A percentile compares a stretch with the other conserved stretches of the same genome.
These are phyloP conservation scores for Sporothrix dimorphospora DNA, from an alignment of 2,329 filamentous ascomycete species.

Conservation along the genomic window DNA sequence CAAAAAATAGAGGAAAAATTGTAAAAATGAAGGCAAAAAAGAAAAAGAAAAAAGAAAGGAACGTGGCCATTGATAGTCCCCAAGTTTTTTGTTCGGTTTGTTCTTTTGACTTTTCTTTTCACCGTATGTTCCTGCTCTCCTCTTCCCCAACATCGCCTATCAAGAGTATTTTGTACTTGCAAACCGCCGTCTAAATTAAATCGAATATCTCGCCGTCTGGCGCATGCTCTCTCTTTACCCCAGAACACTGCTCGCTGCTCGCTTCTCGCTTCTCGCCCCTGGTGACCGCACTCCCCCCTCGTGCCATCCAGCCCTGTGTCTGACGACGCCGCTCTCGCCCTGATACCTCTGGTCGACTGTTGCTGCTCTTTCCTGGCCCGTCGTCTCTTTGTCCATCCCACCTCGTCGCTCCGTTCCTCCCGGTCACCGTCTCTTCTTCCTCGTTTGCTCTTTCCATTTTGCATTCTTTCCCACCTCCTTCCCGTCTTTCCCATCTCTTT, in stretches of 20 bases:
- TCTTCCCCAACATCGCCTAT: background rate
- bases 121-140: background rate
- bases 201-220: background rate
- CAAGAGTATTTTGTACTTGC: background rate
- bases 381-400: background rate
- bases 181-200: background rate
- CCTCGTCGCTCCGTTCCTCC: background rate
- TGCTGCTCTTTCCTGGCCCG: background rate
- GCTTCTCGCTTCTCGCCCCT: background rate
- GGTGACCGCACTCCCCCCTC: slow-evolving; percentile 21
- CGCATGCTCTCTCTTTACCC: background rate
- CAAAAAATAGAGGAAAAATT: background rate
- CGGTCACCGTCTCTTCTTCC: background rate
- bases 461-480: background rate
- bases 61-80: background rate
- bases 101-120: background rate
- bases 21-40: background rate
- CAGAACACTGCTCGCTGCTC: background rate
- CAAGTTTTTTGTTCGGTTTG: background rate
- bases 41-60: background rate
- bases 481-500: background rate
- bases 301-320: slow-evolving; percentile 28
- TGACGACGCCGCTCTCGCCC: slow-evolving; percentile 27
- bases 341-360: slow-evolving; percentile 19
- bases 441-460: background rate